Conservation (phyloP, 2,329 filamentous ascomycete genomes). For the Tolypocladium album region DNA sequence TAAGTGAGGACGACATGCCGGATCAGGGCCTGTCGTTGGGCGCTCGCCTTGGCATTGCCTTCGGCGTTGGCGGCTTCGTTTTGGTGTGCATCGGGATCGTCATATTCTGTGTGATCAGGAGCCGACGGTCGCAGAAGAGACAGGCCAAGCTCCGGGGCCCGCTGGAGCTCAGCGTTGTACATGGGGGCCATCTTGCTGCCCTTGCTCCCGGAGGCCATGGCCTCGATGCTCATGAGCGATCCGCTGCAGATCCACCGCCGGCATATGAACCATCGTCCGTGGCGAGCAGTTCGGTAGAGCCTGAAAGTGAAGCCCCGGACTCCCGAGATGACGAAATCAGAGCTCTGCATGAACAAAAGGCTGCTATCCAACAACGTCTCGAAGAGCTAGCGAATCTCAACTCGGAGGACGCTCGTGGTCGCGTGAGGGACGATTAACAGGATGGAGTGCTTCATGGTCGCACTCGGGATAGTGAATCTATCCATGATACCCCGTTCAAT, state of each 20-base stretch:
- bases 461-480: background rate
- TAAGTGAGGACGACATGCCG: slow-evolving; percentile 8
- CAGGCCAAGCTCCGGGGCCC: slow-evolving; percentile 4
- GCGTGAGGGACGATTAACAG: background rate
- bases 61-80: slow-evolving; percentile 18
- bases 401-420: background rate
- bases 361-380: slow-evolving; percentile 22
- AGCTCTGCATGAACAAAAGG: slow-evolving; percentile 21
- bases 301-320: slow-evolving; percentile 9
- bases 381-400: slow-evolving; percentile 18
- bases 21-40: slow-evolving; percentile 13
- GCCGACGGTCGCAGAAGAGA: slow-evolving; percentile 8
- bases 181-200: background rate
- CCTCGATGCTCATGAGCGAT: slow-evolving; percentile 1
- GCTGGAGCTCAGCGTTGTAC: slow-evolving; percentile 1
- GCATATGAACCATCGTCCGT: slow-evolving; percentile 18
- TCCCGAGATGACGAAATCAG: slow-evolving; percentile 18
- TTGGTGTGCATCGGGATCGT: slow-evolving; percentile 15
- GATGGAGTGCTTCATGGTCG: no score
- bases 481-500: background rate
- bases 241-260: slow-evolving; percentile 15
- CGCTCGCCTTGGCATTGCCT: slow-evolving; percentile 23
- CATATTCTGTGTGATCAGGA: slow-evolving; percentile 15
- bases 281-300: slow-evolving; percentile 11
- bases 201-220: background rate